phyloP scores from a whole-genome alignment of 1,284 basidiomycete species.

The Ganoderma boninense region DNA sequence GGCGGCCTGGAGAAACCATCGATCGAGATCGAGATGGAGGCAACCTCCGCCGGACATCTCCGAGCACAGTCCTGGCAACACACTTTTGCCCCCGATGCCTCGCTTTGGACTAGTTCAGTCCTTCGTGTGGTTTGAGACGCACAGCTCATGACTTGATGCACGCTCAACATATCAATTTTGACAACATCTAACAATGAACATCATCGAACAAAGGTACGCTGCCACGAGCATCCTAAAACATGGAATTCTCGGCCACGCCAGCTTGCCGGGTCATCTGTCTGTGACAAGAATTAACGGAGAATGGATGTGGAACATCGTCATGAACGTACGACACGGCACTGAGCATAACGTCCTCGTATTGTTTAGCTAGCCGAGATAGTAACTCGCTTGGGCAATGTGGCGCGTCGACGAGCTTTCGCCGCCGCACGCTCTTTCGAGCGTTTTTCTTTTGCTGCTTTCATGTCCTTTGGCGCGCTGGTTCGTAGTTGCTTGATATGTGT shows the following conservation, averaged over 20 bases:
- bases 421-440: constrained; percentile 63
- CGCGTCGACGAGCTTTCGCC: constrained; percentile 49
- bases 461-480: constrained; percentile 83
- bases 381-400: constrained; percentile 16
- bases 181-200: background rate
- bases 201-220: background rate
- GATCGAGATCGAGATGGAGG: background rate
- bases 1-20: background rate
- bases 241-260: background rate
- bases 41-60: background rate
- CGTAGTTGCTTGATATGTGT: constrained; percentile 89
- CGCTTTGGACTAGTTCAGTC: background rate
- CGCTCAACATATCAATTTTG: background rate
- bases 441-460: constrained; percentile 73
- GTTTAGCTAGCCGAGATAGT: constrained; percentile 7
- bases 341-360: background rate
- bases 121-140: background rate
- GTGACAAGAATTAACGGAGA: background rate
- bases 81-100: background rate
- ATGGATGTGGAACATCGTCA: background rate
- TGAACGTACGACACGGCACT: background rate
- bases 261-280: background rate
- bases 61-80: background rate
- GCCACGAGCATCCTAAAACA: background rate
- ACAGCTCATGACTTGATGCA: background rate